phyloP scores from a whole-genome alignment of 768 basidiomycete species.

The Termitomyces sp. region DNA sequence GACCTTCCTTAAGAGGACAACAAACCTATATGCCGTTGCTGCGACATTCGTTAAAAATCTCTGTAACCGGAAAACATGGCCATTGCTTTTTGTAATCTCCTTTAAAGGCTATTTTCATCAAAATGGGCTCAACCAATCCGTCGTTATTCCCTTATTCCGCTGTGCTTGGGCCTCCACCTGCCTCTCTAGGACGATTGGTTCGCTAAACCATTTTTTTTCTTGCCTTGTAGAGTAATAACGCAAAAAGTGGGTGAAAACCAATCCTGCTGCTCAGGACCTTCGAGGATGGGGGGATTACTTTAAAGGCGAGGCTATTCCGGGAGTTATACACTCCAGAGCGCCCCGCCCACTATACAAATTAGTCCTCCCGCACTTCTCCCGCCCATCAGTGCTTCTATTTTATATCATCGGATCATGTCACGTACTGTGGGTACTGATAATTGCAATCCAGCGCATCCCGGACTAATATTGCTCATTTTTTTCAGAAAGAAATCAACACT shows the following conservation, averaged over 20 bases:
- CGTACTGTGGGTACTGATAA: conserved; percentile 5
- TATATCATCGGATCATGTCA: conserved; percentile 10
- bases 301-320: not conserved
- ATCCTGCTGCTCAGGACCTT: conserved; percentile 3
- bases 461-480: not conserved
- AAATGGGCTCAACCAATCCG: conserved; percentile 11
- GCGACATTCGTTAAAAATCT: not conserved
- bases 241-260: conserved; percentile 14
- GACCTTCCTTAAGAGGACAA: no score
- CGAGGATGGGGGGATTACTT: not conserved
- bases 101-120: conserved; percentile 7
- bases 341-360: not conserved
- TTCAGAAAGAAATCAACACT: conserved; percentile 14
- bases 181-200: conserved; percentile 15
- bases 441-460: not conserved
- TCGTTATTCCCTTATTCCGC: conserved; percentile 13
- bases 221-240: conserved; percentile 14
- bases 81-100: conserved; percentile 3
- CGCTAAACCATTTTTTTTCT: conserved; percentile 8
- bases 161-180: conserved; percentile 13
- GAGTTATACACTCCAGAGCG: not conserved
- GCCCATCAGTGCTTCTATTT: not conserved
- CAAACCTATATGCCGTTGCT: not conserved
- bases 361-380: not conserved
- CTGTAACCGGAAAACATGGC: not conserved